Percentiles rank a stretch among this genome's conserved stretches.
phyloP scores from a whole-genome alignment of 495 filamentous ascomycete species.

The Letharia columbiana region DNA sequence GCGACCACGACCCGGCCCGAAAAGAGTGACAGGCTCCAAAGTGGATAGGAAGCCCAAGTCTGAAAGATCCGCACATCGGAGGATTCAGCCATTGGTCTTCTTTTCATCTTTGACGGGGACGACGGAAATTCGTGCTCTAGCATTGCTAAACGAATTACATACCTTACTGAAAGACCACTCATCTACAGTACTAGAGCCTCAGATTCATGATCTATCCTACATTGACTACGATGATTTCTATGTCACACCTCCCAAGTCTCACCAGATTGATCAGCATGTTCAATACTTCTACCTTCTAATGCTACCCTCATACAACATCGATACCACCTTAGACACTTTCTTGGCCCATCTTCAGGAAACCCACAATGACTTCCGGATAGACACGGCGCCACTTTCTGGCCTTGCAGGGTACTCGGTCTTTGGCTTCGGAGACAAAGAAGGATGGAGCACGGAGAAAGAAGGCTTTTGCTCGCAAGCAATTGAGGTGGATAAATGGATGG shows the following conservation, averaged over 20 bases:
- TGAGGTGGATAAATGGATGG: conserved; percentile 90
- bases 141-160: conserved; percentile 46
- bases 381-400: conserved; percentile 69
- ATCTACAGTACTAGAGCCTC: conserved; percentile 44
- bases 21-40: conserved; percentile 32
- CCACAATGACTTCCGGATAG: conserved; percentile 91
- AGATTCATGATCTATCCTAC: conserved; percentile 71
- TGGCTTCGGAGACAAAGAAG: conserved; percentile 82
- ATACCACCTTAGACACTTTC: conserved; percentile 74
- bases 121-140: conserved; percentile 60
- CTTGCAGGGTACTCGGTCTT: conserved; percentile 87
- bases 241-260: conserved; percentile 46
- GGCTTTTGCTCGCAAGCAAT: conserved; percentile 88
- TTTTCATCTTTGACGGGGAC: conserved; percentile 76
- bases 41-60: conserved; percentile 12
- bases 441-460: conserved; percentile 82
- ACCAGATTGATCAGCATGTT: conserved; percentile 40
- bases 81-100: conserved; percentile 73
- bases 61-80: conserved; percentile 26
- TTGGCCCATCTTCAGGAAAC: conserved; percentile 79
- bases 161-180: conserved; percentile 29
- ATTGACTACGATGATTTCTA: conserved; percentile 91
- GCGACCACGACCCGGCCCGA: conserved; percentile 24
- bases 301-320: conserved; percentile 85
- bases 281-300: conserved; percentile 76